Percentiles rank a stretch among this genome's conserved stretches.
phyloP scores from a whole-genome alignment of 192 early-diverging fungal genomes.

The Linnemannia hyalina region DNA sequence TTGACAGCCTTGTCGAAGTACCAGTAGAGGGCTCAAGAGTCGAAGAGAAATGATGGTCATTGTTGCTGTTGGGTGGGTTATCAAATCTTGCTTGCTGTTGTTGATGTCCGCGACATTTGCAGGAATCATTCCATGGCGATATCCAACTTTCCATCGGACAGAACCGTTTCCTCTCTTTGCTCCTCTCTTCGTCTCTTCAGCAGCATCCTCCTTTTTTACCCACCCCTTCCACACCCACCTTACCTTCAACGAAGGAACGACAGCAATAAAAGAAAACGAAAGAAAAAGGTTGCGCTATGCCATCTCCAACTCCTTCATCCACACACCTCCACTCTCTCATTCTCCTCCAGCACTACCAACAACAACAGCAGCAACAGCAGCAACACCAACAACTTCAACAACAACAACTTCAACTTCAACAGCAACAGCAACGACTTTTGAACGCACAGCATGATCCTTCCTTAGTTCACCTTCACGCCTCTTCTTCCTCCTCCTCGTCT shows the following conservation, averaged over 20 bases:
- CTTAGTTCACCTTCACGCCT: neutral
- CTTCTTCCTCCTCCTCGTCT: neutral
- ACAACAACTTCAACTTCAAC: constrained; percentile 10
- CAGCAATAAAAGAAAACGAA: neutral
- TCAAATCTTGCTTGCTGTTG: no score
- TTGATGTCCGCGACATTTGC: no score
- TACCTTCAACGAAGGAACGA: neutral
- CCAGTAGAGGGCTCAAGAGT: no score
- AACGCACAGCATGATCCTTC: neutral
- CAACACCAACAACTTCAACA: constrained; percentile 18
- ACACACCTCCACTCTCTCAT: constrained; percentile 28
- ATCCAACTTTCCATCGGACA: no score
- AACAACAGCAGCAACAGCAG: constrained; percentile 25
- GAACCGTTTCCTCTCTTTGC: neutral
- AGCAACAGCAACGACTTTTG: neutral
- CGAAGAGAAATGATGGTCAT: no score
- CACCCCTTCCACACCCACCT: neutral
- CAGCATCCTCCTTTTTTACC: neutral
- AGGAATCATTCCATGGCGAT: no score
- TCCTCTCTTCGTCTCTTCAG: neutral
- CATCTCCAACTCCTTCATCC: constrained; percentile 35
- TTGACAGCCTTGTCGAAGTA: neutral
- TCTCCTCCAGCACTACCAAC: constrained; percentile 34
- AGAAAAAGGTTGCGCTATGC: constrained; percentile 17
- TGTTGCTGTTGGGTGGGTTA: no score